Evolutionary conservation across 148 eudicot genomes (phyloP).

Genomic region (Diospyros kaki): DNA sequence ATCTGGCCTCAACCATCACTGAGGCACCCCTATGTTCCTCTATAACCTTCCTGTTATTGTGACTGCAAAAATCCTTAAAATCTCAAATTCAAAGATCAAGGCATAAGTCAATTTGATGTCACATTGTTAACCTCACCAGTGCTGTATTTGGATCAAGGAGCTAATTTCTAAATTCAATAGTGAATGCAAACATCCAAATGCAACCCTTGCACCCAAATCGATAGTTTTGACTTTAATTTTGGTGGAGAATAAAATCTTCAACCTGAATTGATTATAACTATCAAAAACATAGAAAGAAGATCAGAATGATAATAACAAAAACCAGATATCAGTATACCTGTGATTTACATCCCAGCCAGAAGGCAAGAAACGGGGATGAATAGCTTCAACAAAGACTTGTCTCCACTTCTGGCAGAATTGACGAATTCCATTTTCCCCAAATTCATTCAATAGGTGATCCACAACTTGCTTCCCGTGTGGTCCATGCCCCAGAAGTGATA

Average conservation of each 20-base stretch:
- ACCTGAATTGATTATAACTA: neutral
- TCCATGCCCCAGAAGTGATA: slow-evolving; percentile 90
- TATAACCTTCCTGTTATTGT: neutral
- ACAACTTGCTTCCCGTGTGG: slow-evolving; percentile 96
- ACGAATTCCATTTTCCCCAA: slow-evolving; percentile 87
- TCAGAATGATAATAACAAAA: neutral
- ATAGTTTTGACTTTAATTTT: neutral
- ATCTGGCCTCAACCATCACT: too few species aligned
- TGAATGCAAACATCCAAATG: neutral
- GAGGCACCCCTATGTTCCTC: too few species aligned
- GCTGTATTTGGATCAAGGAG: neutral
- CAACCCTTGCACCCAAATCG: neutral
- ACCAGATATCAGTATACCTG: slow-evolving; percentile 44
- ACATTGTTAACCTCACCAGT: neutral
- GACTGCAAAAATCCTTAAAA: neutral
- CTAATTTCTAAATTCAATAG: neutral
- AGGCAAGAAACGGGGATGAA: slow-evolving; percentile 83
- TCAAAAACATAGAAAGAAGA: neutral
- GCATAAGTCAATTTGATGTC: neutral
- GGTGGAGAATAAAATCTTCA: neutral
- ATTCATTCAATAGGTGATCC: slow-evolving; percentile 47
- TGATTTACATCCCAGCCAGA: slow-evolving; percentile 95
- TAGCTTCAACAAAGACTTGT: slow-evolving; percentile 81
- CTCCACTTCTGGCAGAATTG: slow-evolving; percentile 97
- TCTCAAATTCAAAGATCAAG: neutral